phyloP scores from a whole-genome alignment of 257 asterid species.

The Przewalskia tangutica region DNA sequence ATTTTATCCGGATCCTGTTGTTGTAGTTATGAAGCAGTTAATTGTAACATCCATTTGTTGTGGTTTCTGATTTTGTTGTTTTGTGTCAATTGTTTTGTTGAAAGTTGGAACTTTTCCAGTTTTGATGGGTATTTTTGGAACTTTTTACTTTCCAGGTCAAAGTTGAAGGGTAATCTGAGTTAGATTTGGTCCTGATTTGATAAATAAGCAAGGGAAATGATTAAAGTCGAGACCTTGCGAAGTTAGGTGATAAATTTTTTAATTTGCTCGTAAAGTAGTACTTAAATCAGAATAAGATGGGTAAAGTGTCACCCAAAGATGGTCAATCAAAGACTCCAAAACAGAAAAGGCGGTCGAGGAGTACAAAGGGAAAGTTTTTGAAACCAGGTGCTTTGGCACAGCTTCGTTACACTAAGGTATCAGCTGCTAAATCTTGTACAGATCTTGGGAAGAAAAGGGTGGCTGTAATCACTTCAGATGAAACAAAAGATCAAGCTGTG shows the following conservation, averaged over 20 bases:
- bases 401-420: constrained; percentile 60
- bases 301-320: constrained; percentile 44
- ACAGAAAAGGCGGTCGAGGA: constrained; percentile 46
- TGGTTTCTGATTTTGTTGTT: neutral
- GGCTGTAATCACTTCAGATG: constrained; percentile 35
- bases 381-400: constrained; percentile 92
- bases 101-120: neutral
- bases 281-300: neutral
- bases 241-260: neutral
- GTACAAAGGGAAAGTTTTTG: constrained; percentile 44
- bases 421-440: constrained; percentile 65
- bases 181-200: neutral
- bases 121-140: neutral
- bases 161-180: neutral
- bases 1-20: too few species aligned
- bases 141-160: neutral
- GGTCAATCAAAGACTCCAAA: constrained; percentile 36
- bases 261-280: neutral
- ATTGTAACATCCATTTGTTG: neutral
- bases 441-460: constrained; percentile 83
- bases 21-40: too few species aligned
- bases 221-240: neutral
- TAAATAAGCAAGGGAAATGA: neutral
- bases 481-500: constrained; percentile 15
- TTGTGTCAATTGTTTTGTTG: neutral